Evolutionary conservation across 148 eudicot genomes (phyloP).

Genomic region (Euryodendron excelsum): DNA sequence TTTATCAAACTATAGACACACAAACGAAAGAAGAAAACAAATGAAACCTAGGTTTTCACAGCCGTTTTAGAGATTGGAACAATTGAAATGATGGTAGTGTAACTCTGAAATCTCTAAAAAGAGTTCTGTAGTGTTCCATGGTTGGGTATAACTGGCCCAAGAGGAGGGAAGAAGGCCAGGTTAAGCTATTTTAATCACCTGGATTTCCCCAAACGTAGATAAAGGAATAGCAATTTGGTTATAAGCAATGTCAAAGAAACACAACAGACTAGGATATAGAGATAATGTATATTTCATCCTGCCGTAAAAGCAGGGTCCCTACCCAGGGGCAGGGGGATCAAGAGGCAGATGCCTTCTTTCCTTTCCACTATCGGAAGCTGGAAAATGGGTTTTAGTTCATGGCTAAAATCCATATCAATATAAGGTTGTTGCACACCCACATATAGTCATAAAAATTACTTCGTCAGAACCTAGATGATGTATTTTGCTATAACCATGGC

Average conservation of each 20-base stretch:
- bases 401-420: neutral
- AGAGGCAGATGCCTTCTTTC: neutral
- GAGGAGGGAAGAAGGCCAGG: too few relatives aligned
- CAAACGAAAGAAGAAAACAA: too few relatives aligned
- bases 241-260: neutral
- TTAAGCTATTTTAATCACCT: too few relatives aligned
- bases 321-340: neutral
- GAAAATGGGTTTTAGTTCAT: neutral
- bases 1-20: too few relatives aligned
- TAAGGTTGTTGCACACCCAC: slow-evolving; percentile 2
- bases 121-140: too few relatives aligned
- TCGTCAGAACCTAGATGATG: neutral
- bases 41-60: too few relatives aligned
- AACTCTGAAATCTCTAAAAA: too few relatives aligned
- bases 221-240: neutral
- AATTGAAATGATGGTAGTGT: too few relatives aligned
- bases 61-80: too few relatives aligned
- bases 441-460: neutral
- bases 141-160: too few relatives aligned
- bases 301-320: neutral
- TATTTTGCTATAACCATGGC: too few relatives aligned
- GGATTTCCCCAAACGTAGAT: too few relatives aligned
- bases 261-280: neutral
- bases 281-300: slow-evolving; percentile 6
- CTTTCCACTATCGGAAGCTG: neutral